Conservation (phyloP, 73 alveolate genomes). For the Stentor roeselii region DNA sequence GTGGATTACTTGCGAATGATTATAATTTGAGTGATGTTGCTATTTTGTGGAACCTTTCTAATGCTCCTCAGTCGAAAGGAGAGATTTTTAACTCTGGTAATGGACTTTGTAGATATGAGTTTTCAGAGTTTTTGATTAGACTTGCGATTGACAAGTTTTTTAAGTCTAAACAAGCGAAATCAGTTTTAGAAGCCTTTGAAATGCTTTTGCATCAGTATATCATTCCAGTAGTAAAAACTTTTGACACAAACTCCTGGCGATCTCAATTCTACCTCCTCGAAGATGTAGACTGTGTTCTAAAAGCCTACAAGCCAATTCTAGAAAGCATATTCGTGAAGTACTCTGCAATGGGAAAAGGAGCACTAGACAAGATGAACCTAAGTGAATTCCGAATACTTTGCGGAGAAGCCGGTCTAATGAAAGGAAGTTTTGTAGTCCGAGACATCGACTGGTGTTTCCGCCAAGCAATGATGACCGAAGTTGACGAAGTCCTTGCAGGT, state of each 20-base stretch:
- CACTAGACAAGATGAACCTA: background rate
- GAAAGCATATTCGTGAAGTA: background rate
- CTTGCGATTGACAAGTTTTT: background rate
- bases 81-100: conserved; percentile 1
- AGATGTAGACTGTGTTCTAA: conserved; percentile 14
- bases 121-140: background rate
- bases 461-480: conserved; percentile 3
- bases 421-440: background rate
- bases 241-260: background rate
- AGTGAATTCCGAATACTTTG: background rate
- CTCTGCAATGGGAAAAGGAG: background rate
- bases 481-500: background rate
- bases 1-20: background rate
- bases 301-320: conserved; percentile 6
- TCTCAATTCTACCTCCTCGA: background rate
- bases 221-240: background rate
- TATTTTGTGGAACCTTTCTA: background rate
- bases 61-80: background rate
- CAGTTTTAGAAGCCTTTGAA: background rate
- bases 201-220: background rate
- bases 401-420: background rate
- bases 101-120: conserved; percentile 10
- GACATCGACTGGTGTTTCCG: background rate
- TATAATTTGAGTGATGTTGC: background rate
- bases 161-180: background rate